phyloP scores from a whole-genome alignment of 2,329 filamentous ascomycete species.

The Penicillium italicum region DNA sequence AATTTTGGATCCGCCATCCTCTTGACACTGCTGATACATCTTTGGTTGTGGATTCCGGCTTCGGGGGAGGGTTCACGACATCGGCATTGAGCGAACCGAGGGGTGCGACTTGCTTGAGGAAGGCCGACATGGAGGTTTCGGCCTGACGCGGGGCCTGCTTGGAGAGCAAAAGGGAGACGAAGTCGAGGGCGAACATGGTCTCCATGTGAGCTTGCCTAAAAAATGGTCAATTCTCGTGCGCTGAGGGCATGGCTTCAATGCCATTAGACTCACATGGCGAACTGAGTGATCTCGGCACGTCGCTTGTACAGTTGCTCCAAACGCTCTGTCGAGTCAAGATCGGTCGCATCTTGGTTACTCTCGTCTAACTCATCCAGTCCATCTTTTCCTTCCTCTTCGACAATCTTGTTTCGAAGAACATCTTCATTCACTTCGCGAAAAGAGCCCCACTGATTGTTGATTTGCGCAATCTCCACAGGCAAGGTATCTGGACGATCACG shows the following conservation, averaged over 20 bases:
- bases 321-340: conserved; percentile 39
- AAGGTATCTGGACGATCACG: conserved; percentile 58
- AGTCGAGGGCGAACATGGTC: conserved; percentile 68
- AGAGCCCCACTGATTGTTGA: conserved; percentile 73
- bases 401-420: conserved; percentile 66
- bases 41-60: conserved; percentile 53
- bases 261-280: conserved; percentile 36
- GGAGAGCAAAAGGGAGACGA: conserved; percentile 77
- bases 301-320: conserved; percentile 43
- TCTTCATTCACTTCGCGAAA: conserved; percentile 77
- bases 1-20: conserved; percentile 75
- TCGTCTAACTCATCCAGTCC: conserved; percentile 45
- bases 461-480: conserved; percentile 71
- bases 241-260: not conserved
- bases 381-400: conserved; percentile 47
- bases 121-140: conserved; percentile 64
- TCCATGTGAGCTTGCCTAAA: conserved; percentile 45
- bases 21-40: conserved; percentile 54
- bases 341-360: conserved; percentile 26
- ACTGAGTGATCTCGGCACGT: conserved; percentile 45
- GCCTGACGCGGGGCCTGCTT: conserved; percentile 72
- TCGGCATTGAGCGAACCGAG: conserved; percentile 71
- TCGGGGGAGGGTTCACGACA: conserved; percentile 58
- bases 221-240: conserved; percentile 3
- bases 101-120: conserved; percentile 67